Conservation (phyloP, 2,329 filamentous ascomycete species). For the Ascochyta lentis region DNA sequence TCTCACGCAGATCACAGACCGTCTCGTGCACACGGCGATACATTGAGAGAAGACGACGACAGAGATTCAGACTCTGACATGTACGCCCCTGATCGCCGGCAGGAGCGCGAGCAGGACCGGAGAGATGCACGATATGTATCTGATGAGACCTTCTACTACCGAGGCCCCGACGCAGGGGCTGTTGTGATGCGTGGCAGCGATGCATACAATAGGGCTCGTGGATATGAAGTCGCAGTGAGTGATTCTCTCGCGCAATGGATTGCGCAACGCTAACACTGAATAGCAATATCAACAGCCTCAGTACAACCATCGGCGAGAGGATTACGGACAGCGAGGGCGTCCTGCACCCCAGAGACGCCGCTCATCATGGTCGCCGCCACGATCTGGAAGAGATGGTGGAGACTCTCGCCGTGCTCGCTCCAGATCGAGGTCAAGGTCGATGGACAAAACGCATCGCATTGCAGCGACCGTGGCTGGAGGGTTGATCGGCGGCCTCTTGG, state of each 20-base stretch:
- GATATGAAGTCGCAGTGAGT: conserved; percentile 28
- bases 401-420: conserved; percentile 22
- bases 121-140: conserved; percentile 24
- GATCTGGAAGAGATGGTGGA: conserved; percentile 21
- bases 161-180: conserved; percentile 20
- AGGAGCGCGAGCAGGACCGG: conserved; percentile 20
- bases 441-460: conserved; percentile 27
- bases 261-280: conserved; percentile 7
- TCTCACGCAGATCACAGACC: background rate
- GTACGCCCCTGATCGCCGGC: conserved; percentile 25
- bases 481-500: conserved; percentile 43
- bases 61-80: conserved; percentile 19
- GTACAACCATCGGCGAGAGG: conserved; percentile 14
- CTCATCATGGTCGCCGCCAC: conserved; percentile 41
- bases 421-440: conserved; percentile 15
- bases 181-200: conserved; percentile 22
- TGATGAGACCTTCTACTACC: conserved; percentile 25
- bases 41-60: background rate
- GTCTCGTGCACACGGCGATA: background rate
- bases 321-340: conserved; percentile 19
- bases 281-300: conserved; percentile 18
- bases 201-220: conserved; percentile 17
- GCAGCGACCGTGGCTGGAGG: conserved; percentile 42
- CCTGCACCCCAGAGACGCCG: conserved; percentile 29
- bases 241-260: background rate